A percentile compares a stretch with the other conserved stretches of the same genome.
Evolutionary conservation across 1,284 basidiomycete species (phyloP).

Genomic region (Heterobasidion occidentale): DNA sequence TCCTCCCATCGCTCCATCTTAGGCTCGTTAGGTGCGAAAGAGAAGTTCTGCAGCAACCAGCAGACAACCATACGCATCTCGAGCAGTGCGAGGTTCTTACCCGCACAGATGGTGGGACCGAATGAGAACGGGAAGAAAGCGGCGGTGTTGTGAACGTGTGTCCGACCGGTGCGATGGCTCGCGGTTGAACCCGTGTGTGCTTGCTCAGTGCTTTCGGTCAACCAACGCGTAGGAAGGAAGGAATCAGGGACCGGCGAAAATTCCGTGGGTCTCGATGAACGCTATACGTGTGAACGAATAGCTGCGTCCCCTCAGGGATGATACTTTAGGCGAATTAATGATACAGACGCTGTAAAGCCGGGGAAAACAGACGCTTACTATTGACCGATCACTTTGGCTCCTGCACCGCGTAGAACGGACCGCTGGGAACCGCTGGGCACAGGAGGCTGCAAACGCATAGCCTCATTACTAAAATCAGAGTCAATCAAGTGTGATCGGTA

Average conservation of each 20-base stretch:
- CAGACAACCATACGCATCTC: slow-evolving; percentile 16
- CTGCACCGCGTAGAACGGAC: slow-evolving; percentile 9
- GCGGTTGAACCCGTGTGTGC: background rate
- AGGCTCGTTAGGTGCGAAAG: slow-evolving; percentile 9
- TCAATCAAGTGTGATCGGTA: background rate
- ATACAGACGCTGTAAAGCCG: background rate
- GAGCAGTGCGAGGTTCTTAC: slow-evolving; percentile 16
- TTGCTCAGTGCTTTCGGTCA: slow-evolving; percentile 2
- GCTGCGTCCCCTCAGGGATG: slow-evolving; percentile 18
- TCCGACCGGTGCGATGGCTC: background rate
- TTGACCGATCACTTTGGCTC: slow-evolving; percentile 13
- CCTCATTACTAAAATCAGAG: slow-evolving; percentile 27
- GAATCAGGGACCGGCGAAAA: slow-evolving; percentile 12
- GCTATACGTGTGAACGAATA: slow-evolving; percentile 14
- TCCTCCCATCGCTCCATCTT: slow-evolving; percentile 9
- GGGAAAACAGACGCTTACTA: slow-evolving; percentile 8
- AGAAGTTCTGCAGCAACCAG: slow-evolving; percentile 13
- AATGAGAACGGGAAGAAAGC: slow-evolving; percentile 18
- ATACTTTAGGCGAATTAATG: slow-evolving; percentile 8
- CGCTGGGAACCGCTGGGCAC: slow-evolving; percentile 17
- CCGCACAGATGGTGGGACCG: slow-evolving; percentile 18
- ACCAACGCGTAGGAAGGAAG: slow-evolving; percentile 20
- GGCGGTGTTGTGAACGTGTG: slow-evolving; percentile 10
- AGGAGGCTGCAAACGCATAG: slow-evolving; percentile 19
- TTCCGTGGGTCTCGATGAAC: slow-evolving; percentile 18